Base-by-base conservation (phyloP, 148 eudicot species). In the Fagopyrum tataricum region DNA sequence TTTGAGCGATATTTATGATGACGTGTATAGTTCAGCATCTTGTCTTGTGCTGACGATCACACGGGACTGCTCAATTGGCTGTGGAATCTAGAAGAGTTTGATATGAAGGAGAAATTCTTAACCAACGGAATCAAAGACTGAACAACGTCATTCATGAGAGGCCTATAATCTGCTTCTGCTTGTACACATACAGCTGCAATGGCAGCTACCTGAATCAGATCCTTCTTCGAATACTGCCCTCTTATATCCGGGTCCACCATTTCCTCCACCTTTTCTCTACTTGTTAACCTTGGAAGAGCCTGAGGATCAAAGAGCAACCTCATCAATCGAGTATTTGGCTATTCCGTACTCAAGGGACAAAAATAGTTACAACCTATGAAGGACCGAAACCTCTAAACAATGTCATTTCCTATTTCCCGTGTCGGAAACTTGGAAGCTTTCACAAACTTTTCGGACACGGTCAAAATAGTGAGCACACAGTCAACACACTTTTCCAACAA, bases 141-240 rank as follows among this genome's bases (percentile, higher is more conserved):
- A 78, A 89, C 97, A 7, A 91, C 87, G 70, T 91, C 97, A 14
- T 94, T 91, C 86, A 91, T 91, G 24, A 91, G 78, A 47, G 94
- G 97, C 49, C 94, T 85, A 78, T 91, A 91, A 46, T 91, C 94
- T 52, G 97, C 89, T 81, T 91, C 97, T 37, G 90, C 81, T 75
- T 91, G 97, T 73, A 91, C 88, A 52, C 97, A 91, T 79, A 91
- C 87, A 52, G 97, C 97, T 17, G 94, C 97, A 59, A 91, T 91
- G 4, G 97, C 97, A 21, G 97, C 94, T 12, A 91, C 71, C 87
- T 92, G 97, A 76, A 89, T 83, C 61, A 92, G 83, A 75, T 92
- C 97, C 75, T 92, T 92, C 37, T 76, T 84, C 51, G 90, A 79
- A 78, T 81, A 89, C 56, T 87, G 91, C 44, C 91, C 97, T 75